Percentiles rank a stretch among this genome's conserved stretches.
These are phyloP conservation scores for Ophiostoma australiae DNA, from an alignment of 2,329 filamentous ascomycete genomes.

Conservation along the genomic window DNA sequence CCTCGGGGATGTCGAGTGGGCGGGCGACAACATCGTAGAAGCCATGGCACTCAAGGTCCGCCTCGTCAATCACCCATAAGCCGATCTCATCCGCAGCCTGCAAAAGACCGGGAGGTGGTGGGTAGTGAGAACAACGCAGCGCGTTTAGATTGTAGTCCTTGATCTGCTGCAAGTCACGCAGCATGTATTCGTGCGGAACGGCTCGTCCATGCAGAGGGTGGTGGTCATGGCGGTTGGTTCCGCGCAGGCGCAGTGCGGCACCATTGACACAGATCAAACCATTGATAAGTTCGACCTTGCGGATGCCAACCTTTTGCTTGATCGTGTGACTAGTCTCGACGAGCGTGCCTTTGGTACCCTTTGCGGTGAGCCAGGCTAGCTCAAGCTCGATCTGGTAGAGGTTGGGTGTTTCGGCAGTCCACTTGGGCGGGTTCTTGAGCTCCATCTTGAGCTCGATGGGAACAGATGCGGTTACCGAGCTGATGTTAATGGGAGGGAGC, in stretches of 20 bases:
- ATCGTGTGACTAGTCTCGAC: slow-evolving; percentile 38
- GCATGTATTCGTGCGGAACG: slow-evolving; percentile 58
- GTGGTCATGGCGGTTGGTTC: slow-evolving; percentile 67
- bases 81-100: slow-evolving; percentile 62
- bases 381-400: slow-evolving; percentile 53
- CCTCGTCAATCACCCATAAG: slow-evolving; percentile 54
- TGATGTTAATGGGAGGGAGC: not conserved
- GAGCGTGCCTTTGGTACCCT: not conserved
- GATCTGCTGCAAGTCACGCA: slow-evolving; percentile 60
- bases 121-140: slow-evolving; percentile 63
- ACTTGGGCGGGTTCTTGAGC: slow-evolving; percentile 54
- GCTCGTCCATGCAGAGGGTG: slow-evolving; percentile 59
- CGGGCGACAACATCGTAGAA: slow-evolving; percentile 48
- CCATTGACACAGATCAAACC: slow-evolving; percentile 61
- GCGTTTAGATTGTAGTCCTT: slow-evolving; percentile 68
- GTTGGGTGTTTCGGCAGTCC: slow-evolving; percentile 63
- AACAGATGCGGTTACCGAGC: not conserved
- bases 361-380: slow-evolving; percentile 29
- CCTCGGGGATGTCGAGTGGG: slow-evolving; percentile 49
- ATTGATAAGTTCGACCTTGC: slow-evolving; percentile 57
- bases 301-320: slow-evolving; percentile 57
- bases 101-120: slow-evolving; percentile 56
- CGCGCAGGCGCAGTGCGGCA: slow-evolving; percentile 54
- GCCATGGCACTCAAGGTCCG: slow-evolving; percentile 51
- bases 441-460: slow-evolving; percentile 36